Base-by-base conservation (phyloP, 2,329 filamentous ascomycete species). In the Fusarium newnesense region DNA sequence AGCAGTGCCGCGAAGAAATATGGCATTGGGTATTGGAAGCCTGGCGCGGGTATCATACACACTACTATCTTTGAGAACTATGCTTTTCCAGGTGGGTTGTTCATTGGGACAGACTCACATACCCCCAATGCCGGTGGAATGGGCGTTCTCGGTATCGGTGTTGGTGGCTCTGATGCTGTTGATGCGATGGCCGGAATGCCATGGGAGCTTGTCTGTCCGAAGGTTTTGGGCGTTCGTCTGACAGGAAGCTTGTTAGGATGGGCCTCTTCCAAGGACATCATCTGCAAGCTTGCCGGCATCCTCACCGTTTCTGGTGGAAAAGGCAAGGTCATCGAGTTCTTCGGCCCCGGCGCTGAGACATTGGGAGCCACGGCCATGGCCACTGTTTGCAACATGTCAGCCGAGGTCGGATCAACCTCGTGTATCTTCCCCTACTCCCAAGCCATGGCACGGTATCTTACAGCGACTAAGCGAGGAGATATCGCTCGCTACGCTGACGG, bases 191-290 rank as follows among this genome's bases (percentile, higher is more conserved):
- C 69, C 77, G 54, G 69, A 67, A 16, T 83, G 75, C 79, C 80
- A 6, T 82, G 80, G 80, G 81, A 83, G 39, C 67, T 82, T 8
- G 73, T 75, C 2, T 92, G 94, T 28, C 95, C 96, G 42, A 99
- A 98, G 87, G 96, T 99, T 80, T 89, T 99, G 59, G 99, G 99
- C 78, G 86, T 99, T 66, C 89, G 93, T 75, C 89, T 99, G 39
- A 96, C 95, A 30, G 96, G 96, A 42, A 90, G 92, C 1, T 26
- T 64, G 1, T 49, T 30, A 1, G 43, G 54, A 5, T 64, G 61
- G 61, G 26, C 37, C 4, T 62, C 49, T 18, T 58, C 56, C 19
- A 64, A 64, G 37, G 81, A 83, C 26, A 80, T 83, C 21, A 83
- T 83, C 32, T 80, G 78, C 65, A 81, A 81, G 60, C 74, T 83